These are phyloP conservation scores for Dendrocalamus sinicus DNA, from an alignment of 176 grass and related monocot species.

Conservation along the genomic window DNA sequence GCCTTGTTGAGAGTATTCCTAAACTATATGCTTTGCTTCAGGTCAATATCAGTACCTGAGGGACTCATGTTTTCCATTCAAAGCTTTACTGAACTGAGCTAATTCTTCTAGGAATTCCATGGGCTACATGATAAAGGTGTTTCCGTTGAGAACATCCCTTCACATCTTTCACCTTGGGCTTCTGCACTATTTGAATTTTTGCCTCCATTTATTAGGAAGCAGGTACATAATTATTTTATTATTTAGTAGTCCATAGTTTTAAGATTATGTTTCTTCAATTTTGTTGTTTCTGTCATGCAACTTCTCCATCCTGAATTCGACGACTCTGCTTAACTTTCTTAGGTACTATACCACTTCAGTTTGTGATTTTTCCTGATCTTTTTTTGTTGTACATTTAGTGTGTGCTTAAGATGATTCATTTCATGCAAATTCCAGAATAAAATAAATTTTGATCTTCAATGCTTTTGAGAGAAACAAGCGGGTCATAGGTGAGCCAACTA, in stretches of 20 bases:
- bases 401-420: no score
- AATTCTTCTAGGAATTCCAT: slow-evolving; percentile 83
- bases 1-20: slow-evolving; percentile 98
- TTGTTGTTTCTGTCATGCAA: slow-evolving; percentile 55
- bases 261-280: slow-evolving; percentile 21
- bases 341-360: no score
- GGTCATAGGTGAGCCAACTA: no score
- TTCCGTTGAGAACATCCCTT: slow-evolving; percentile 85
- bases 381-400: no score
- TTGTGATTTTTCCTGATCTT: no score
- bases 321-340: slow-evolving; percentile 95
- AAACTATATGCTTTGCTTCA: slow-evolving; percentile 96
- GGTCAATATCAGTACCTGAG: slow-evolving; percentile 31
- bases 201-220: slow-evolving; percentile 89
- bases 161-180: slow-evolving; percentile 99
- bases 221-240: slow-evolving; percentile 57
- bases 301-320: slow-evolving; percentile 95
- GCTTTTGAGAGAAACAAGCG: no score
- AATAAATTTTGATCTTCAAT: no score
- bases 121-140: slow-evolving; percentile 84
- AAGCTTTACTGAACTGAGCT: slow-evolving; percentile 34
- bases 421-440: no score
- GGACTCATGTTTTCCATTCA: background rate
- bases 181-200: slow-evolving; percentile 99
- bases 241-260: background rate